Conservation (phyloP, 169 alveolate genomes). For the Cryptosporidium bovis region DNA sequence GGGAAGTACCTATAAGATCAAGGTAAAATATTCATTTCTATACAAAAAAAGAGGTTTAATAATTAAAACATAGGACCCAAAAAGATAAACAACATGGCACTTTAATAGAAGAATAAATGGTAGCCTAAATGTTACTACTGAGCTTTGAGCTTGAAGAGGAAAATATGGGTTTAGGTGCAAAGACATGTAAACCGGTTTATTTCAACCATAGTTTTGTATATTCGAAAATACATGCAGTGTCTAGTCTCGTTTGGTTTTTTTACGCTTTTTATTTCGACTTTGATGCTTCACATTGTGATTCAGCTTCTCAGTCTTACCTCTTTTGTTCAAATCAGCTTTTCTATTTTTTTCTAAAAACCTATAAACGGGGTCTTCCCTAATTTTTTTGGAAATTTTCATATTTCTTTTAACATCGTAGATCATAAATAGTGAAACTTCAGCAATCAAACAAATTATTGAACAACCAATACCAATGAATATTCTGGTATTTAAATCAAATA, state of each 20-base stretch:
- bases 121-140: too few species aligned
- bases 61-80: too few species aligned
- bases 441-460: conserved; percentile 55
- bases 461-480: conserved; percentile 65
- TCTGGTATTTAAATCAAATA: conserved; percentile 37
- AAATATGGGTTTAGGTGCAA: too few species aligned
- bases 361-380: conserved; percentile 34
- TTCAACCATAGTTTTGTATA: too few species aligned
- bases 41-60: too few species aligned
- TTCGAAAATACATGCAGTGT: not conserved
- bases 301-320: not conserved
- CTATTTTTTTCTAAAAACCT: conserved; percentile 24
- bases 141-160: too few species aligned
- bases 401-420: conserved; percentile 62
- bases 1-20: too few species aligned
- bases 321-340: not conserved
- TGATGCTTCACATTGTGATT: not conserved
- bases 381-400: conserved; percentile 28
- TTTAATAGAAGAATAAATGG: too few species aligned
- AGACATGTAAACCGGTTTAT: too few species aligned
- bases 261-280: conserved; percentile 10
- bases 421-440: conserved; percentile 53
- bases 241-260: conserved; percentile 44
- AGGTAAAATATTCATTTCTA: too few species aligned
- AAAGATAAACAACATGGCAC: too few species aligned